Base-by-base conservation (phyloP, 148 eudicot genomes). In the Diospyros kaki region DNA sequence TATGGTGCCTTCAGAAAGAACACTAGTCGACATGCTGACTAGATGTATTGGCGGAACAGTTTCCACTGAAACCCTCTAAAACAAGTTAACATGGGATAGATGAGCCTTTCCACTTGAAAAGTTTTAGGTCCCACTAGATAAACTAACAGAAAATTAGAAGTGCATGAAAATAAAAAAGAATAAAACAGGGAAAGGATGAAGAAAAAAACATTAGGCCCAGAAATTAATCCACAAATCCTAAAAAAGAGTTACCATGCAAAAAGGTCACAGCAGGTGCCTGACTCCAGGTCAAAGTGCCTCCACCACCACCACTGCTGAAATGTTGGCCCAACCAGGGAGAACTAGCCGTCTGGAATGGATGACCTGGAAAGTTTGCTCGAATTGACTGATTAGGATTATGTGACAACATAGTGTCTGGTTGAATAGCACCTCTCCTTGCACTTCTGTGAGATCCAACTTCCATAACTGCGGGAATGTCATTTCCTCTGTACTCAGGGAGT, bases 311-410 rank as follows among this genome's bases (percentile, higher is more conserved):
- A 68, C 75, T 77, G 39, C 74, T 77, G 46, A 84, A 81, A 15
- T 73, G 96, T 63, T 84, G 90, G 53, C 85, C 93, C 85, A 85
- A 64, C 97, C 97, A 94, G 41, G 89, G 80, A 78, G 83, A 64
- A 56, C 77, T 79, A 17, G 89, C 84, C 40, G 87, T 85, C 69
- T 81, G 88, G 82, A 83, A 85, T 13, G 84, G 81, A 53, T 81
- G 96, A 40, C 78, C 83, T 6, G 77, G 81, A 80, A 80, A 89
- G 79, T 81, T 88, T 68, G 91, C 90, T 83, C 82, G 91, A 70
- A 83, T 58, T 72, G 84, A 71, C 81, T 83, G 82, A 73, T 75
- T 84, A 69, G 73, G 51, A 73, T 77, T 87, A 73, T 86, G 90
- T 40, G 83, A 64, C 85, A 79, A 61, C 43, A 76, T 61, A 59